phyloP scores from a whole-genome alignment of 1,284 basidiomycete species.

The Marasmius oreades region DNA sequence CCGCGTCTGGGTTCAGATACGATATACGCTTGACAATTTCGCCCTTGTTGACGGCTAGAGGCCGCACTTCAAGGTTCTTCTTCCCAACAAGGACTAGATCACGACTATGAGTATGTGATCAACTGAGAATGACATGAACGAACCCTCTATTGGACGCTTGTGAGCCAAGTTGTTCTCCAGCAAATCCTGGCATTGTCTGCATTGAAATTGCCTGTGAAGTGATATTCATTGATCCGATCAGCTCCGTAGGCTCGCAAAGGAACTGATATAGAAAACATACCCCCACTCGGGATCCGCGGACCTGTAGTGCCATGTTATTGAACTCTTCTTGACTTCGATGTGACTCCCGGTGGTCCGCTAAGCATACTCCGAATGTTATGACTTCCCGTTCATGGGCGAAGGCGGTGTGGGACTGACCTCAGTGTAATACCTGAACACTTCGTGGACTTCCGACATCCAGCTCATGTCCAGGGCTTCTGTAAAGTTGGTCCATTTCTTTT shows the following conservation, averaged over 20 bases:
- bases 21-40: slow-evolving; percentile 95
- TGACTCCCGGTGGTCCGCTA: slow-evolving; percentile 89
- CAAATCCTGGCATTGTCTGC: slow-evolving; percentile 94
- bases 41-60: slow-evolving; percentile 95
- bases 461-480: slow-evolving; percentile 93
- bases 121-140: slow-evolving; percentile 19
- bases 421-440: slow-evolving; percentile 96
- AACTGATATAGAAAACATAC: slow-evolving; percentile 41
- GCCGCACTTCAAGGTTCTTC: slow-evolving; percentile 97
- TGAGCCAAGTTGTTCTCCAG: slow-evolving; percentile 90
- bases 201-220: slow-evolving; percentile 91
- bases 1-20: slow-evolving; percentile 89
- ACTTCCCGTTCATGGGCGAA: not conserved
- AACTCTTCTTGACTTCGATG: slow-evolving; percentile 96
- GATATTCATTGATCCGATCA: slow-evolving; percentile 15
- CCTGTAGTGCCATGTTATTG: slow-evolving; percentile 98
- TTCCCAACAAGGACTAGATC: slow-evolving; percentile 84
- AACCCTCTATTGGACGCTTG: slow-evolving; percentile 85
- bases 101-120: slow-evolving; percentile 24
- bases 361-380: slow-evolving; percentile 2
- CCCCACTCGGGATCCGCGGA: slow-evolving; percentile 95
- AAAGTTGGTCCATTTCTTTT: slow-evolving; percentile 79
- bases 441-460: slow-evolving; percentile 95
- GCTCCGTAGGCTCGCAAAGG: not conserved
- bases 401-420: slow-evolving; percentile 48